These are phyloP conservation scores for Entomortierella parvispora DNA, from an alignment of 192 early-diverging fungal species.

Conservation along the genomic window DNA sequence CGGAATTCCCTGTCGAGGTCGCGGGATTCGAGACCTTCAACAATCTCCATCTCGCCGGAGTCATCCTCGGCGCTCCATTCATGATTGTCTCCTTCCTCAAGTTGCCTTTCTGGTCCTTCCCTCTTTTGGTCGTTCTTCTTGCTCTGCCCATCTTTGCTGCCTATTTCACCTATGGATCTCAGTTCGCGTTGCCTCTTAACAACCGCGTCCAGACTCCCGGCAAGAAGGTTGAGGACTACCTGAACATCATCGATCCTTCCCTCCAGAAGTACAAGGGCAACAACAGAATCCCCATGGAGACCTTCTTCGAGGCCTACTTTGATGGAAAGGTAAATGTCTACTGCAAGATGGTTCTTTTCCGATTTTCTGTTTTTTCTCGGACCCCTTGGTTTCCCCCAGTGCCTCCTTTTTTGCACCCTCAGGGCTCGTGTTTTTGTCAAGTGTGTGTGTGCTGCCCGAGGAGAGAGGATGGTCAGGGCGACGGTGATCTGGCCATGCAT, in stretches of 20 bases:
- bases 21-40: constrained; percentile 86
- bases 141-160: constrained; percentile 81
- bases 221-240: constrained; percentile 86
- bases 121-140: constrained; percentile 67
- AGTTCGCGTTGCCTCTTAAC: constrained; percentile 68
- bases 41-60: constrained; percentile 71
- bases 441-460: no score
- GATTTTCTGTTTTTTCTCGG: neutral
- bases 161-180: constrained; percentile 74
- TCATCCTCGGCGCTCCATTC: constrained; percentile 73
- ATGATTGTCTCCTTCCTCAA: constrained; percentile 71
- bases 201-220: constrained; percentile 82
- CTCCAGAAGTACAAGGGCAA: constrained; percentile 78
- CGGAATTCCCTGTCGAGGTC: constrained; percentile 83
- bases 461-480: no score
- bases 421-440: no score
- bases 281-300: constrained; percentile 97
- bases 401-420: no score
- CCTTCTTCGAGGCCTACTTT: constrained; percentile 98
- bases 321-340: constrained; percentile 66
- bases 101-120: constrained; percentile 67
- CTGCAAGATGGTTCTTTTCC: neutral
- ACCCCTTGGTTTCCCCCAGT: neutral
- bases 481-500: no score
- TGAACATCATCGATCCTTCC: constrained; percentile 85